These are phyloP conservation scores for Anethum foeniculum DNA, from an alignment of 140 eudicot species.

Conservation along the genomic window DNA sequence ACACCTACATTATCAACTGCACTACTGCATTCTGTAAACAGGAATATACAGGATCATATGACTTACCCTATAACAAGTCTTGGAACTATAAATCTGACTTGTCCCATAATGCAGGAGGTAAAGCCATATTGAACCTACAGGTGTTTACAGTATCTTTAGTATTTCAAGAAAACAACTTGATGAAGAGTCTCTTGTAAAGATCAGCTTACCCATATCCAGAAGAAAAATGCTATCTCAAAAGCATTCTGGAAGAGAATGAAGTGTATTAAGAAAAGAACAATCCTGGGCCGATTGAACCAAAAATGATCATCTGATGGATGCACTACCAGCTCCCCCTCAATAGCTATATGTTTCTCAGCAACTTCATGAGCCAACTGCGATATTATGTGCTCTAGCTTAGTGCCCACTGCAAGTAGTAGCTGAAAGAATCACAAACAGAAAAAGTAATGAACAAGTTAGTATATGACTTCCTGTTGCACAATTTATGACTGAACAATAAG, in stretches of 20 bases:
- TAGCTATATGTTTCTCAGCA: constrained; percentile 71
- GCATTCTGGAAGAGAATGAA: constrained; percentile 93
- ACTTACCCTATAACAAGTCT: constrained; percentile 80
- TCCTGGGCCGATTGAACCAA: constrained; percentile 72
- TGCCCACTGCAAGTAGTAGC: constrained; percentile 86
- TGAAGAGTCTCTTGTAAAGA: neutral
- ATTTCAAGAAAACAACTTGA: neutral
- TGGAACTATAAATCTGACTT: constrained; percentile 57
- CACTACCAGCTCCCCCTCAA: constrained; percentile 75
- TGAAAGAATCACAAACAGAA: constrained; percentile 14
- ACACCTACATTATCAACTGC: neutral
- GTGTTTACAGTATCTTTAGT: constrained; percentile 4
- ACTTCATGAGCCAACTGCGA: constrained; percentile 72
- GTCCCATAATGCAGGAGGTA: constrained; percentile 88
- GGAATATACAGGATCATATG: neutral
- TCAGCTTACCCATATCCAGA: constrained; percentile 73
- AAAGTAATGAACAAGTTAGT: neutral
- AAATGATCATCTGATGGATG: constrained; percentile 85
- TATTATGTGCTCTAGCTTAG: constrained; percentile 89
- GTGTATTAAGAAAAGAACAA: constrained; percentile 66
- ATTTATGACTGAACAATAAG: neutral
- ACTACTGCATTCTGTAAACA: neutral
- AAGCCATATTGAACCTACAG: constrained; percentile 72
- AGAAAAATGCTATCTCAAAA: constrained; percentile 88
- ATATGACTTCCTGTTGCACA: neutral